Evolutionary conservation across 495 filamentous ascomycete genomes (phyloP).

Genomic region (Penicillium maclennaniae): DNA sequence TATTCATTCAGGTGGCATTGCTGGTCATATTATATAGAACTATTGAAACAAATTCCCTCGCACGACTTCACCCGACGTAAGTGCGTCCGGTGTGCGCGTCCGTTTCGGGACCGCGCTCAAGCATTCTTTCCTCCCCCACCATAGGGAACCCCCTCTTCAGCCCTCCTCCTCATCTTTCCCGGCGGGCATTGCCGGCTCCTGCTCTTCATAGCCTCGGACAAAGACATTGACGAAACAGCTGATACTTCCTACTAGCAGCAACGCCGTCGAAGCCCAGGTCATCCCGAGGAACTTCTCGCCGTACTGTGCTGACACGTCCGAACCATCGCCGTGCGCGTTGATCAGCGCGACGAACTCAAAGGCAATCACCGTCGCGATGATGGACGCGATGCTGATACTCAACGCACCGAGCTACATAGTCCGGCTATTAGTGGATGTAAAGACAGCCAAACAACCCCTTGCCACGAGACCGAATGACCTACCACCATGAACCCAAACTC

Average conservation of each 20-base stretch:
- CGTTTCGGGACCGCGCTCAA: conserved; percentile 3
- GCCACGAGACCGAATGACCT: conserved; percentile 12
- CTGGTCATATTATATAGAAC: conserved; percentile 11
- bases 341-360: conserved; percentile 54
- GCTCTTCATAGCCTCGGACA: conserved; percentile 15
- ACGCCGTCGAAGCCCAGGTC: conserved; percentile 54
- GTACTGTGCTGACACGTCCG: conserved; percentile 49
- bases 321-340: conserved; percentile 54
- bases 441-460: neutral
- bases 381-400: conserved; percentile 56
- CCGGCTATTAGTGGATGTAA: neutral
- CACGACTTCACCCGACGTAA: neutral
- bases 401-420: conserved; percentile 33
- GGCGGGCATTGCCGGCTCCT: conserved; percentile 1
- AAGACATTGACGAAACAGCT: conserved; percentile 27
- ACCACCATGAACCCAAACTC: conserved; percentile 34
- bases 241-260: conserved; percentile 43
- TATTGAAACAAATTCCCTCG: conserved; percentile 4
- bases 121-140: neutral
- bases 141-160: neutral
- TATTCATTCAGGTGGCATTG: conserved; percentile 16
- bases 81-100: conserved; percentile 5
- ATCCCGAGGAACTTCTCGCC: conserved; percentile 56
- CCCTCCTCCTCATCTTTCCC: conserved; percentile 21
- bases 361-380: conserved; percentile 57